These are phyloP conservation scores for Ceriops decandra DNA, from an alignment of 345 rosid genomes.

Conservation along the genomic window DNA sequence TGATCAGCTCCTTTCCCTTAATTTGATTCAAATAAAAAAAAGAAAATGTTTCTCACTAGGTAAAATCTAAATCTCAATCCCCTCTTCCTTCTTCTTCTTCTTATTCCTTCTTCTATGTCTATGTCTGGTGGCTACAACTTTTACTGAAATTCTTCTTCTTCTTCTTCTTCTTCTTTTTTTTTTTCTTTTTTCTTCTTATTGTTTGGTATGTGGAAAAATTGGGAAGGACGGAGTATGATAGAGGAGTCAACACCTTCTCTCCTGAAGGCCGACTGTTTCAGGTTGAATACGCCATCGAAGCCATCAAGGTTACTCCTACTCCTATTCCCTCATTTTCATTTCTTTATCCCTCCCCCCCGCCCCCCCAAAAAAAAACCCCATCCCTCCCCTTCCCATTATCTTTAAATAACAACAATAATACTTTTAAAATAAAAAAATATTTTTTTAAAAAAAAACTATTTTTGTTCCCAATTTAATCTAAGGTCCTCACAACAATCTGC, in stretches of 20 bases:
- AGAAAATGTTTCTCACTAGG: slow-evolving; percentile 72
- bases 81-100: not conserved
- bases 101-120: not conserved
- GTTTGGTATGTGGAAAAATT: not conserved
- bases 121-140: too few species aligned
- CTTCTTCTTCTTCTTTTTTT: not conserved
- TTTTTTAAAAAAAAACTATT: too few species aligned
- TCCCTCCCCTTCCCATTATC: too few species aligned
- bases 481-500: too few species aligned
- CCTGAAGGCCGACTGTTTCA: slow-evolving; percentile 96
- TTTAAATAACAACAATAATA: too few species aligned
- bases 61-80: slow-evolving; percentile 13
- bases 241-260: slow-evolving; percentile 99
- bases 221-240: slow-evolving; percentile 91
- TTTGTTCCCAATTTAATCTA: too few species aligned
- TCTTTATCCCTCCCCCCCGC: not conserved
- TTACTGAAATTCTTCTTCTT: not conserved
- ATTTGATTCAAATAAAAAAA: slow-evolving; percentile 20
- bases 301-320: slow-evolving; percentile 64
- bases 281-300: slow-evolving; percentile 98
- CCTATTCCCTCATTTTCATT: too few species aligned
- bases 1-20: too few species aligned
- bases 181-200: slow-evolving; percentile 2
- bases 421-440: too few species aligned
- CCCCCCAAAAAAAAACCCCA: not conserved